Evolutionary conservation across 768 basidiomycete genomes (phyloP).

Genomic region (Dendrothele bispora): DNA sequence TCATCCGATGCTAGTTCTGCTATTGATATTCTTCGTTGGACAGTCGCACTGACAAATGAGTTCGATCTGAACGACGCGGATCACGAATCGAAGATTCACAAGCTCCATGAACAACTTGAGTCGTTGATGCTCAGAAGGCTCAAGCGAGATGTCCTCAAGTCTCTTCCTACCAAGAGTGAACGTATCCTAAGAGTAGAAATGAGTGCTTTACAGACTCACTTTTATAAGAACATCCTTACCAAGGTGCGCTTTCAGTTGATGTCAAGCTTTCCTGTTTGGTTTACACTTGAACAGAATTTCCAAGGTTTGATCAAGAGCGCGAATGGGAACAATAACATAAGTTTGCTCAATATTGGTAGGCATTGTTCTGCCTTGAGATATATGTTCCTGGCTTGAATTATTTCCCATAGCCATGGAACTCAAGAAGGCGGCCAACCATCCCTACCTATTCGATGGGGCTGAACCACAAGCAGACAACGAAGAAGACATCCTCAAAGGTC

Average conservation of each 20-base stretch:
- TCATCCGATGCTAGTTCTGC: background rate
- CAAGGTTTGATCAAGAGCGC: conserved; percentile 88
- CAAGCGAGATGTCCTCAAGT: conserved; percentile 95
- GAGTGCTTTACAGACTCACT: conserved; percentile 94
- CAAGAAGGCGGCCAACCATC: conserved; percentile 98
- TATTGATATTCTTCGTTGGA: background rate
- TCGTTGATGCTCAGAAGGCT: conserved; percentile 92
- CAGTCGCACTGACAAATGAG: conserved; percentile 91
- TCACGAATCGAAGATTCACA: conserved; percentile 93
- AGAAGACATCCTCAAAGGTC: conserved; percentile 90
- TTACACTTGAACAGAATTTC: conserved; percentile 67
- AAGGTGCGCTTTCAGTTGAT: too few relatives aligned
- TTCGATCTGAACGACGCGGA: conserved; percentile 94
- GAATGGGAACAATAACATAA: conserved; percentile 87
- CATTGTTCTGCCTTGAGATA: conserved; percentile 3
- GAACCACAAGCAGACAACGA: conserved; percentile 59
- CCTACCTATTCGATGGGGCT: conserved; percentile 96
- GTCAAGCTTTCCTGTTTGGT: conserved; percentile 9
- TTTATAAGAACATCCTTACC: conserved; percentile 97
- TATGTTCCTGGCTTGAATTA: conserved; percentile 2
- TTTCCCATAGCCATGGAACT: conserved; percentile 83
- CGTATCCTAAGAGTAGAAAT: conserved; percentile 97
- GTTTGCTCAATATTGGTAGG: conserved; percentile 89
- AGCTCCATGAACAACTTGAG: conserved; percentile 90
- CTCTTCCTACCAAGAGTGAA: conserved; percentile 96